These are phyloP conservation scores for Lodderomyces beijingensis DNA, from an alignment of 1,139 yeast species.

Conservation along the genomic window DNA sequence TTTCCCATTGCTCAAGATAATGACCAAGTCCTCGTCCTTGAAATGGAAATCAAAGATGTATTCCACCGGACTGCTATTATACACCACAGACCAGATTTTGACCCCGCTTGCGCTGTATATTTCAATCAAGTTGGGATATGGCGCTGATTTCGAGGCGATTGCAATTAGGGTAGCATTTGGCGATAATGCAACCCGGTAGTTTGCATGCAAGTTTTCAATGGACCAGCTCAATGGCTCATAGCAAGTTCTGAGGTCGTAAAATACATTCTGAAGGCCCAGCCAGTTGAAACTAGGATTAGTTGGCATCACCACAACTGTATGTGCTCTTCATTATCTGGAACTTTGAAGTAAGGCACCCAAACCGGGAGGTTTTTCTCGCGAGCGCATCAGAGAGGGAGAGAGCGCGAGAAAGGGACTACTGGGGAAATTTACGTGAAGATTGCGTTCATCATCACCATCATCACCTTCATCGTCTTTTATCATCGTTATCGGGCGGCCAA, in stretches of 20 bases:
- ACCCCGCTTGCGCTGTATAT: slow-evolving; percentile 54
- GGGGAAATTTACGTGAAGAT: no score
- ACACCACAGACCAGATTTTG: slow-evolving; percentile 44
- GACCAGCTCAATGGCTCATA: slow-evolving; percentile 38
- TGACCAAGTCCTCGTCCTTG: slow-evolving; percentile 55
- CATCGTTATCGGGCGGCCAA: no score
- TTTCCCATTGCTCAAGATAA: slow-evolving; percentile 54
- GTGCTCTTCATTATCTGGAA: no score
- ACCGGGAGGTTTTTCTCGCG: no score
- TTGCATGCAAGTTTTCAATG: slow-evolving; percentile 26
- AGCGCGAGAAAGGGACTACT: no score
- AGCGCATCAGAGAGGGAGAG: no score
- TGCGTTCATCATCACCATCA: no score
- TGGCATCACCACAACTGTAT: no score
- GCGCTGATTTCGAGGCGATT: slow-evolving; percentile 29
- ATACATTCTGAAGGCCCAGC: slow-evolving; percentile 63
- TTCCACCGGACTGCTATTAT: slow-evolving; percentile 48
- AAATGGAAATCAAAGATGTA: slow-evolving; percentile 57
- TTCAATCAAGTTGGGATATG: slow-evolving; percentile 37
- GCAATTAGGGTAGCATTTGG: slow-evolving; percentile 33
- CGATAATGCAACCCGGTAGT: slow-evolving; percentile 26
- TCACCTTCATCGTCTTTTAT: no score
- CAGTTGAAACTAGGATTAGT: slow-evolving; percentile 50
- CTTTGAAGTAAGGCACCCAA: neutral
- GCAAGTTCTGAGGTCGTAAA: slow-evolving; percentile 48